A percentile compares a stretch with the other conserved stretches of the same genome.
These are phyloP conservation scores for Penicillium brevicompactum DNA, from an alignment of 2,329 filamentous ascomycete species.

Conservation along the genomic window DNA sequence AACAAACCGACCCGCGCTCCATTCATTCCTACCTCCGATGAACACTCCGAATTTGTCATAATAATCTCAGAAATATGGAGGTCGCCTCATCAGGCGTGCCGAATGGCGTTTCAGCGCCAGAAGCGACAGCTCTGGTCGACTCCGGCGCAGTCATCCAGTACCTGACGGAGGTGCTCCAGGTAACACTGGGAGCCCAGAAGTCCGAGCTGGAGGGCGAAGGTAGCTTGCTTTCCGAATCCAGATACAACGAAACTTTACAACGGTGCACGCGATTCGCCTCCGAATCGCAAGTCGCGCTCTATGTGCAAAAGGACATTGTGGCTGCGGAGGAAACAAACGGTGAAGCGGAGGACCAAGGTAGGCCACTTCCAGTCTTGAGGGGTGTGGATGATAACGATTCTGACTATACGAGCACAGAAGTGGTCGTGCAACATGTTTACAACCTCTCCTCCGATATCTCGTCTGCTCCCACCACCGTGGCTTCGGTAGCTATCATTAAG, in stretches of 20 bases:
- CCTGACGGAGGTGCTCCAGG: conserved; percentile 68
- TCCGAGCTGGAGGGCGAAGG: conserved; percentile 78
- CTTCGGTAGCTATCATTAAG: conserved; percentile 88
- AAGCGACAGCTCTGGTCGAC: conserved; percentile 54
- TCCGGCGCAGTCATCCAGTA: conserved; percentile 72
- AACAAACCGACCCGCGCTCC: conserved; percentile 13
- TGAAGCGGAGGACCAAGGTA: conserved; percentile 45
- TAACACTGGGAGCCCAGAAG: conserved; percentile 73
- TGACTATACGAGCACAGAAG: conserved; percentile 24
- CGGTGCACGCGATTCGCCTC: conserved; percentile 86
- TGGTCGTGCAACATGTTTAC: conserved; percentile 64
- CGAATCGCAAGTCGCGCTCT: conserved; percentile 84
- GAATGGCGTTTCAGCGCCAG: conserved; percentile 37
- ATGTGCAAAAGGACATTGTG: conserved; percentile 78
- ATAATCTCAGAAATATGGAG: conserved; percentile 39
- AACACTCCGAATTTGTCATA: conserved; percentile 22
- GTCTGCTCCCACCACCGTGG: conserved; percentile 72
- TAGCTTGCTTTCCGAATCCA: conserved; percentile 76
- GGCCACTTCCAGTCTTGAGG: conserved; percentile 10
- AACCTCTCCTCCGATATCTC: conserved; percentile 80
- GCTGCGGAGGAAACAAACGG: conserved; percentile 53
- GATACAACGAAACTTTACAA: conserved; percentile 77
- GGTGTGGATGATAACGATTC: background rate
- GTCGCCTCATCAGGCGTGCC: conserved; percentile 39
- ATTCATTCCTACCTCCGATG: conserved; percentile 33